Base-by-base conservation (phyloP, 371 early-diverging fungal genomes). In the Mortierella sp. region DNA sequence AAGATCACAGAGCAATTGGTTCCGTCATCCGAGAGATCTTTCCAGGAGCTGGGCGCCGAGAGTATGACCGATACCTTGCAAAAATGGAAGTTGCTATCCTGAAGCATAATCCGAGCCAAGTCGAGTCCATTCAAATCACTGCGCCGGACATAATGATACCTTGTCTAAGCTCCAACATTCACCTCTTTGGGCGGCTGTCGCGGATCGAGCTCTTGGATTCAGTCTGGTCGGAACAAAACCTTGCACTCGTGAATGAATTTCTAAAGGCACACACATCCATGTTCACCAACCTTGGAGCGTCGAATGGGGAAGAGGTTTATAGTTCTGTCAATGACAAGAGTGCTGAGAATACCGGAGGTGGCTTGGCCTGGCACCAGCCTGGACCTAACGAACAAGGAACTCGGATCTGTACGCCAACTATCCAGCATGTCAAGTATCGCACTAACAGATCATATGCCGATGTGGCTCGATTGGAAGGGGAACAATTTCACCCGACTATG, bases 31-130 rank as follows among this genome's bases (percentile, higher is more conserved):
- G 64, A 1, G 46, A 67, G 47, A 48, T 76, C 2, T 76, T 67
- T 16, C 77, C 77, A 12, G 76, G 71, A 25, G 71, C 77, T 9
- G 76, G 76, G 1, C 50, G 62, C 14, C 77, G 68, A 9, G 72
- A 64, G 23, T 75, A 65, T 51, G 75, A 70, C 43, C 62, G 50
- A 14, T 66, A 61, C 29, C 21, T 70, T 44, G 70, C 63, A 19
- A 62, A 68, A 47, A 67, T 76, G 23, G 65, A 76, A 18, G 60
- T 23, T 3, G 68, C 72, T 1, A 71, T 71, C 50, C 55, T 76
- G 18, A 37, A 53, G 29, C 68, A 76, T 50, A 71, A 68, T 50
- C 61, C 72, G 9, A 23, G 43, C 21, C 48, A 57, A n/a, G 58
- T 71, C 43, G 64, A 61, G 23, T 68, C 61, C 53, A 60, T 76